A percentile compares a stretch with the other conserved stretches of the same genome.
phyloP scores from a whole-genome alignment of 257 asterid species.

The Nicotiana tomentosiformis region DNA sequence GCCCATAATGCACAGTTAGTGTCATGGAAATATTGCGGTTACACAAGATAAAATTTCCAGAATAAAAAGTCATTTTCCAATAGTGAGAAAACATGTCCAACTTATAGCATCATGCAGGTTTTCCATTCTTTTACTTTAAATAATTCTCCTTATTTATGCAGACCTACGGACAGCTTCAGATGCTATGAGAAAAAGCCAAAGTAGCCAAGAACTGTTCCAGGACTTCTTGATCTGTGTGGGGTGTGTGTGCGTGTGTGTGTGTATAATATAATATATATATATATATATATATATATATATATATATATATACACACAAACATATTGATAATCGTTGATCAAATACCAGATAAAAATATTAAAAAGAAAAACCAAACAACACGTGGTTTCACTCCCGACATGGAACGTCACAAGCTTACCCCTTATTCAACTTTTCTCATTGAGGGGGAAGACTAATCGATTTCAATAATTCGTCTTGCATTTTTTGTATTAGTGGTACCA shows the following conservation, averaged over 20 bases:
- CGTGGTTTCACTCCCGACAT: not conserved
- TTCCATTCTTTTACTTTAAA: not conserved
- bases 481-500: not conserved
- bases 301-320: too few relatives aligned
- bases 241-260: too few relatives aligned
- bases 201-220: constrained; percentile 2
- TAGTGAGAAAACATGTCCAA: not conserved
- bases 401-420: not conserved
- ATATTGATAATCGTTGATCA: not conserved
- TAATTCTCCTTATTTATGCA: not conserved
- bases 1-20: not conserved
- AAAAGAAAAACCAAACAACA: not conserved
- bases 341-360: not conserved
- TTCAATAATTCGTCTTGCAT: not conserved
- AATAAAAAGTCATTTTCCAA: not conserved
- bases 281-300: too few relatives aligned
- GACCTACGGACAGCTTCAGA: not conserved
- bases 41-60: not conserved
- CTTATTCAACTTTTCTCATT: not conserved
- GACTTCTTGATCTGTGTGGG: not conserved
- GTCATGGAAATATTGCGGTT: not conserved
- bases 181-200: not conserved
- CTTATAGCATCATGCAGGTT: not conserved
- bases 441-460: not conserved
- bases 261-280: too few relatives aligned